Evolutionary conservation across 805 yeast genomes (phyloP).

Genomic region (Candida anglica): DNA sequence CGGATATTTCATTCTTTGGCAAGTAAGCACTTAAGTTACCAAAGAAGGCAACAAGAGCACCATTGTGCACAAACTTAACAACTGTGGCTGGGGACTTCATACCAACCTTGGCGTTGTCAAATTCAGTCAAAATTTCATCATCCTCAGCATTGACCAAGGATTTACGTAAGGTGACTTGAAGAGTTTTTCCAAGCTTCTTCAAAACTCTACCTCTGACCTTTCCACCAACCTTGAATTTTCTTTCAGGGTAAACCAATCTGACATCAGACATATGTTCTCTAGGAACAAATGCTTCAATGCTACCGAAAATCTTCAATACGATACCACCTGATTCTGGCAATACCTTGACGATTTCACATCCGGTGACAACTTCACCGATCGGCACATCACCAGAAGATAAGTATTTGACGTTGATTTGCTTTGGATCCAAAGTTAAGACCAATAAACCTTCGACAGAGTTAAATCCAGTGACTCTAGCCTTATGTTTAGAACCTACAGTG

Average conservation of each 20-base stretch:
- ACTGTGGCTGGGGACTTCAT: slow-evolving; percentile 70
- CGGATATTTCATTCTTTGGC: slow-evolving; percentile 87
- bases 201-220: slow-evolving; percentile 75
- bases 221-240: slow-evolving; percentile 82
- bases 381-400: slow-evolving; percentile 71
- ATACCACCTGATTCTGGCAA: slow-evolving; percentile 61
- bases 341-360: slow-evolving; percentile 51
- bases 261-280: slow-evolving; percentile 78
- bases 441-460: slow-evolving; percentile 63
- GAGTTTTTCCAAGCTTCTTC: slow-evolving; percentile 43
- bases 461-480: slow-evolving; percentile 74
- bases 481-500: slow-evolving; percentile 61
- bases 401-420: slow-evolving; percentile 59
- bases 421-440: slow-evolving; percentile 65
- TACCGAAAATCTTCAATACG: slow-evolving; percentile 57
- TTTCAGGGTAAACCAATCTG: slow-evolving; percentile 82
- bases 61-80: slow-evolving; percentile 63
- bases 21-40: slow-evolving; percentile 74
- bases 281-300: slow-evolving; percentile 73
- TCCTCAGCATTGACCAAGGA: slow-evolving; percentile 68
- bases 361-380: slow-evolving; percentile 60
- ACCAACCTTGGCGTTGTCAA: slow-evolving; percentile 39
- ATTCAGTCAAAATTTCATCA: slow-evolving; percentile 42
- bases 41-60: slow-evolving; percentile 82
- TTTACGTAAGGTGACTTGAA: slow-evolving; percentile 75